Conservation (phyloP, 768 basidiomycete genomes). For the Mycena alexandri region DNA sequence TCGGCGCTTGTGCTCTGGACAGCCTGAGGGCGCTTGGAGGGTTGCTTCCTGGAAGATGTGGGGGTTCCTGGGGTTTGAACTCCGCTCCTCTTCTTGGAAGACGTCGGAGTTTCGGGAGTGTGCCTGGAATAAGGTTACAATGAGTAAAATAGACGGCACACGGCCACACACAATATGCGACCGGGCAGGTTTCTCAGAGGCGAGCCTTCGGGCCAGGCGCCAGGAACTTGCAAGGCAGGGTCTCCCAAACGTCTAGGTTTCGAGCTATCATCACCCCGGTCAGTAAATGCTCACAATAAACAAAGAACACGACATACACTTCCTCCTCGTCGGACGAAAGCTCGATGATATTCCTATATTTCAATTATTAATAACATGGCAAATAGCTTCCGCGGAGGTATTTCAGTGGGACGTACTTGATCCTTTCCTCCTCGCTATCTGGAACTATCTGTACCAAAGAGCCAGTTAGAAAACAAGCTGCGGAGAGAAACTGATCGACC, state of each 20-base stretch:
- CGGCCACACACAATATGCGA: neutral
- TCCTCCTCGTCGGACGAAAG: slow-evolving; percentile 66
- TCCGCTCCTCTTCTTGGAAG: slow-evolving; percentile 9
- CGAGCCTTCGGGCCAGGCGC: slow-evolving; percentile 18
- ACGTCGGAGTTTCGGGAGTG: slow-evolving; percentile 12
- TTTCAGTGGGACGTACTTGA: slow-evolving; percentile 44
- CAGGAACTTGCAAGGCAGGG: slow-evolving; percentile 14
- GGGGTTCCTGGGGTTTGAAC: slow-evolving; percentile 8
- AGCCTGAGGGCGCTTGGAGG: slow-evolving; percentile 4
- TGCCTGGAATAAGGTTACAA: neutral
- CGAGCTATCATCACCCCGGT: neutral
- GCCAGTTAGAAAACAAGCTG: too few species aligned
- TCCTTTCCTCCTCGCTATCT: slow-evolving; percentile 65
- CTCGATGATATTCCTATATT: slow-evolving; percentile 58
- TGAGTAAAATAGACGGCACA: neutral
- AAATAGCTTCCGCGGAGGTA: slow-evolving; percentile 32
- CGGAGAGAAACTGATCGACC: slow-evolving; percentile 33
- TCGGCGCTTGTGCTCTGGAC: slow-evolving; percentile 13
- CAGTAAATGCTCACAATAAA: neutral
- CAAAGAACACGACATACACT: neutral
- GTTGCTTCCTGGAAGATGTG: neutral
- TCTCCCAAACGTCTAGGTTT: slow-evolving; percentile 1
- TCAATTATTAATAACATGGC: too few species aligned
- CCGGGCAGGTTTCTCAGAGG: neutral
- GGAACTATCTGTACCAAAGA: slow-evolving; percentile 41